A percentile compares a stretch with the other conserved stretches of the same genome.
Evolutionary conservation across 2,329 filamentous ascomycete genomes (phyloP).

Genomic region (Paracamarosporium sp.): DNA sequence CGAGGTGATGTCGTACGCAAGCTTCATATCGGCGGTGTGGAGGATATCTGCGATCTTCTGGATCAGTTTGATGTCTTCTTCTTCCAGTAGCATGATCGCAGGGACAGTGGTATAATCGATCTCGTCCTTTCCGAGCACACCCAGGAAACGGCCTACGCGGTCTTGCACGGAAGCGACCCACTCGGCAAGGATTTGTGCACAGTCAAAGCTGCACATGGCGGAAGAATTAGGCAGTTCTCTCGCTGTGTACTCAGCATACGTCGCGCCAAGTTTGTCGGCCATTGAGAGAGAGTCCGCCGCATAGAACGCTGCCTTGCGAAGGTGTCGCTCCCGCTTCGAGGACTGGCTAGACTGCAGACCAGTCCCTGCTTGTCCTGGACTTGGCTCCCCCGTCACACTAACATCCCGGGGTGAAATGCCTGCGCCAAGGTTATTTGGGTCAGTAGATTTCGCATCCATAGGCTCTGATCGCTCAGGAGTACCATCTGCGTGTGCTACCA

Average conservation of each 20-base stretch:
- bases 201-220: conserved; percentile 92
- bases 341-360: conserved; percentile 53
- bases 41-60: conserved; percentile 83
- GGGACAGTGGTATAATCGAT: conserved; percentile 82
- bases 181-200: conserved; percentile 89
- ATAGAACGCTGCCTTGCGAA: conserved; percentile 94
- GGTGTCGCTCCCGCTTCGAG: conserved; percentile 81
- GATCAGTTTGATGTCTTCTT: conserved; percentile 87
- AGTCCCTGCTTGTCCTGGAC: conserved; percentile 41
- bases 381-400: conserved; percentile 28
- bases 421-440: conserved; percentile 17
- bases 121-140: conserved; percentile 82
- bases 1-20: conserved; percentile 62
- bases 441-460: conserved; percentile 32
- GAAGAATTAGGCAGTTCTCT: conserved; percentile 88
- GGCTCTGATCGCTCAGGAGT: conserved; percentile 56
- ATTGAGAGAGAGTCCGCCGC: conserved; percentile 90
- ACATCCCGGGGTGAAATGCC: conserved; percentile 36
- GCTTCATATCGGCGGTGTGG: conserved; percentile 77
- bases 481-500: conserved; percentile 74
- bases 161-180: conserved; percentile 95
- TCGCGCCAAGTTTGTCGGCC: conserved; percentile 84
- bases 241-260: conserved; percentile 82
- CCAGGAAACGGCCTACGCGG: conserved; percentile 87
- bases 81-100: conserved; percentile 87